Evolutionary conservation across 345 rosid species (phyloP), one percentile per base, ranked within the genome.

Genomic region (Cardamine resedifolia): DNA sequence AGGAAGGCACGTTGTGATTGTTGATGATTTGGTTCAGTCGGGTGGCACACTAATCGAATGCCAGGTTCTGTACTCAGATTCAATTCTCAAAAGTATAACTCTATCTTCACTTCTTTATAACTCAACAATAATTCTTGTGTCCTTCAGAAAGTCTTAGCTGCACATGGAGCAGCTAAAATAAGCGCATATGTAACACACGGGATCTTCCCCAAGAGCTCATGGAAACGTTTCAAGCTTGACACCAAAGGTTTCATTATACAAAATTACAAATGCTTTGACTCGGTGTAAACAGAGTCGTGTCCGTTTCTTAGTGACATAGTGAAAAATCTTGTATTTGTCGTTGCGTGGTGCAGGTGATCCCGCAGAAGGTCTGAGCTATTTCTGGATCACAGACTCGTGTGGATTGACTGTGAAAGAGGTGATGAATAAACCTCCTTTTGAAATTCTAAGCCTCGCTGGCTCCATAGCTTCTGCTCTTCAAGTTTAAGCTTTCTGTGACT

Each of bases 381-480:
- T 94, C 83, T 94, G 99, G 99, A 89, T 94, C 68, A 94, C 96
- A 12, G 97, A 94, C 77, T 94, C 97, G 19, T 91, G 99, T 77
- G 91, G 96, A 3, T 56, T 28, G 55, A 94, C 97, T 1, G 97
- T 89, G 75, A 83, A 82, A 47, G 85, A 87, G 72, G 99, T 94
- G 77, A 78, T 59, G 79, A 80, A 79, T 77, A 85, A 70, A 78
- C 84, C 78, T 38, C 99, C 97, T 2, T 94, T 89, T 64, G 96
- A 94, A 85, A 70, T 94, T 77, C 89, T 94, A n/a, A 91, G 96
- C 83, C 93, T 94, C 14, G 91, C 97, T 12, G 76, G 89, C 73
- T 76, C 97, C 51, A 91, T 94, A 64, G 95, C 97, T 49, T 78
- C 93, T 48, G 86, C 96, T 53, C 95, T 94, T 78, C 97, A 89